Evolutionary conservation across 495 filamentous ascomycete species (phyloP), one percentile per base, ranked within the genome.

Genomic region (Aspergillus indologenus): DNA sequence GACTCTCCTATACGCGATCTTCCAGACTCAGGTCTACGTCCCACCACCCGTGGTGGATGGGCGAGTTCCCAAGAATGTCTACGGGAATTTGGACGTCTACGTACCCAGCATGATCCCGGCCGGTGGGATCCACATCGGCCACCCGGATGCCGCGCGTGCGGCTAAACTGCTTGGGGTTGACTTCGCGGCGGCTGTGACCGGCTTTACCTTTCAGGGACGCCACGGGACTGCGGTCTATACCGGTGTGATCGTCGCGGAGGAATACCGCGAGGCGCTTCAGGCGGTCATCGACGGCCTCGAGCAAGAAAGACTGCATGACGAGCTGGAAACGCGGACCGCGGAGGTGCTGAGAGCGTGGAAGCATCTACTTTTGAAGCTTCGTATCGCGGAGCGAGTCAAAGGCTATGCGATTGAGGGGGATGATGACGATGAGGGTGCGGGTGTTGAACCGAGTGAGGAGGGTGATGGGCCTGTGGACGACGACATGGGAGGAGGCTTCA

Each of bases 71-170:
- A 89, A 87, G 60, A 99, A 99, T 63, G 80, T 75, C 9, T 99
- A 86, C 65, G 90, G 90, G 0, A 99, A 99, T 63, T 65, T 98
- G 45, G 94, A 98, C 67, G 65, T 98, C 22, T 98, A 93, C 67
- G 90, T 94, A 11, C 88, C 92, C 1, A 91, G 85, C 60, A 99
- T 99, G 94, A 78, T 97, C 8, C 94, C 94, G 0, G 69, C 79
- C 15, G 95, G 94, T 15, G 94, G 87, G 1, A 78, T 80, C 42
- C 90, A 99, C 68, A 76, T 92, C 53, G 75, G 69, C 47, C 81
- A 88, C 64, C 79, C 85, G 23, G 79, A 87, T 34, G 86, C 89
- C n/a, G 76, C 81, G 5, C 80, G 80, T 42, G 92, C 92, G 0
- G 91, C 91, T 20, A 83, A 80, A 54, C 76, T 95, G 8, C 66